phyloP scores from a whole-genome alignment of 1,284 basidiomycete genomes.

The Thecaphora frezii region DNA sequence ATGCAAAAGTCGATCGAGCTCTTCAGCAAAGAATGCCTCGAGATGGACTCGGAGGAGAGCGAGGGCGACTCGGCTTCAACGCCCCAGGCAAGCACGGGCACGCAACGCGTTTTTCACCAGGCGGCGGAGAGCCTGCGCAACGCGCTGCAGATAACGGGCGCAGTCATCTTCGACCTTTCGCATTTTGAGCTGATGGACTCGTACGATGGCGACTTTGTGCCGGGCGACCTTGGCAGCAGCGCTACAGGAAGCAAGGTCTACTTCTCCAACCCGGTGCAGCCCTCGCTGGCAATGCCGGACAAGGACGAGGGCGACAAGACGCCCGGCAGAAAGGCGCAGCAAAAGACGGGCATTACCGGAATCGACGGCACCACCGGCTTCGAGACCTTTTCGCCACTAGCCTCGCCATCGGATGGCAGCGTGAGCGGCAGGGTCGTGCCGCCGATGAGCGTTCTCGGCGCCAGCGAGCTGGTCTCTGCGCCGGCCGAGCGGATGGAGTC shows the following conservation, averaged over 20 bases:
- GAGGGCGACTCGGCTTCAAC: slow-evolving; percentile 7
- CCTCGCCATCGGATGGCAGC: slow-evolving; percentile 18
- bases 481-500: slow-evolving; percentile 34
- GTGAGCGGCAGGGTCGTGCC: slow-evolving; percentile 37
- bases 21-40: slow-evolving; percentile 90
- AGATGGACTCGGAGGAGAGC: slow-evolving; percentile 69
- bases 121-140: slow-evolving; percentile 84
- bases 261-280: slow-evolving; percentile 39
- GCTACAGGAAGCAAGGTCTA: slow-evolving; percentile 59
- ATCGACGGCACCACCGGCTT: slow-evolving; percentile 40
- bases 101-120: slow-evolving; percentile 53
- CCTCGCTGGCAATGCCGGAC: slow-evolving; percentile 5
- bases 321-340: not conserved
- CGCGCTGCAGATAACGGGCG: slow-evolving; percentile 87
- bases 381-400: slow-evolving; percentile 27
- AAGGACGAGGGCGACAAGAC: not conserved
- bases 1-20: slow-evolving; percentile 94
- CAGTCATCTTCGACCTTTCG: slow-evolving; percentile 85
- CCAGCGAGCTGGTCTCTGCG: slow-evolving; percentile 29
- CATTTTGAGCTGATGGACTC: slow-evolving; percentile 85
- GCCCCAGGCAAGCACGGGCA: slow-evolving; percentile 17
- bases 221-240: slow-evolving; percentile 21
- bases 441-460: slow-evolving; percentile 50
- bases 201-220: slow-evolving; percentile 64
- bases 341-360: slow-evolving; percentile 6